Evolutionary conservation across 148 eudicot species (phyloP).

Genomic region (Amaranthus hypochondriacus): DNA sequence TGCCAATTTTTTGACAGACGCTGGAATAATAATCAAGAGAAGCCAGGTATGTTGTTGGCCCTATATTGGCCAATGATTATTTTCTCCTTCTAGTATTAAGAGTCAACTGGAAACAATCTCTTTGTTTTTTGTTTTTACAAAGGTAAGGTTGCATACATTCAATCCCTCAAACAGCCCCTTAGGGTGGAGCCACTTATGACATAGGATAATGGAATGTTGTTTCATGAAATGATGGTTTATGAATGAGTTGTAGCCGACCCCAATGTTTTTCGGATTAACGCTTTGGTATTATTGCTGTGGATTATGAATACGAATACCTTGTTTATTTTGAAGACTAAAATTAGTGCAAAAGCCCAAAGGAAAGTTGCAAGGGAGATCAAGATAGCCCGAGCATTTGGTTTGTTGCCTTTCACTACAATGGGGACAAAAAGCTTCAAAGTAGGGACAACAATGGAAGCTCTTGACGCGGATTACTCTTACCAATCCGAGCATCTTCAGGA

Average conservation of each 20-base stretch:
- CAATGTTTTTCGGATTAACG: too few species aligned
- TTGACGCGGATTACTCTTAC: slow-evolving; percentile 45
- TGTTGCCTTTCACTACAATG: slow-evolving; percentile 88
- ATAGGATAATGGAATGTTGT: too few species aligned
- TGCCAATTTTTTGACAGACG: slow-evolving; percentile 87
- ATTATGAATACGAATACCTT: slow-evolving; percentile 9
- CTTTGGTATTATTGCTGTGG: neutral
- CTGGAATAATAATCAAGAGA: slow-evolving; percentile 83
- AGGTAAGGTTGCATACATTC: too few species aligned
- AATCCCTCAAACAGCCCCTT: too few species aligned
- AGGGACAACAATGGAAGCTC: slow-evolving; percentile 69
- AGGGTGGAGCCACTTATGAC: too few species aligned
- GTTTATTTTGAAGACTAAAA: slow-evolving; percentile 49
- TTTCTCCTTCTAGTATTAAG: neutral
- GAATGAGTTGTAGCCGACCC: too few species aligned
- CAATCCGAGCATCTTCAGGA: slow-evolving; percentile 25
- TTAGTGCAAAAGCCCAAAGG: slow-evolving; percentile 94
- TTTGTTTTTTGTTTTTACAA: too few species aligned
- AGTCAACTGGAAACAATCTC: too few species aligned
- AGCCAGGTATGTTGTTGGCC: slow-evolving; percentile 56
- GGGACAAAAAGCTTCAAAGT: slow-evolving; percentile 53
- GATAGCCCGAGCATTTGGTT: slow-evolving; percentile 86
- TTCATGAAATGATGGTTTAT: too few species aligned
- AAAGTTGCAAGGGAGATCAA: slow-evolving; percentile 94
- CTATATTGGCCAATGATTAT: neutral